Percentiles rank a stretch among this genome's conserved stretches.
Evolutionary conservation across 352 stramenopile genomes (phyloP).

Genomic region (Globisporangium nagaii): DNA sequence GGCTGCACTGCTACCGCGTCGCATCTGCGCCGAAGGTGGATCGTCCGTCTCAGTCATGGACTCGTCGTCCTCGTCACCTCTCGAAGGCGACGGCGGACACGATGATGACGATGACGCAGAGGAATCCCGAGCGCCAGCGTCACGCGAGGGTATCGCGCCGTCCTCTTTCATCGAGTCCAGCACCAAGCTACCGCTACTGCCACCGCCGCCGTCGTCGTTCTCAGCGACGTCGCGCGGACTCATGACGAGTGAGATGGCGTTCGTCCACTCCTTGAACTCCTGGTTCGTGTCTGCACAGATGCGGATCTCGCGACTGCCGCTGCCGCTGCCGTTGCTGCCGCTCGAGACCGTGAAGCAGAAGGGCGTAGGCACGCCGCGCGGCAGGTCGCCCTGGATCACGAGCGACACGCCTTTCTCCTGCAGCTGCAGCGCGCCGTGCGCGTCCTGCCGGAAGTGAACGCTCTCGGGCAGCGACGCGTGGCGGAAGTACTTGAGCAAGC

Average conservation of each 20-base stretch:
- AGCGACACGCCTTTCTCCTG: conserved; percentile 44
- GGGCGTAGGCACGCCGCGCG: conserved; percentile 58
- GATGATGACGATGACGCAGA: conserved; percentile 9
- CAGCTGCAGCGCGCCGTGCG: conserved; percentile 48
- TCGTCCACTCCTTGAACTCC: conserved; percentile 75
- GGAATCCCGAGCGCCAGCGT: neutral
- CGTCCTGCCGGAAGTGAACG: conserved; percentile 48
- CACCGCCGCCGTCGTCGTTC: neutral
- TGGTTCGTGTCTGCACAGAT: conserved; percentile 65
- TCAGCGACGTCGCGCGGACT: conserved; percentile 22
- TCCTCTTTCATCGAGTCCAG: neutral
- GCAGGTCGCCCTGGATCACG: conserved; percentile 68
- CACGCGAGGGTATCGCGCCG: neutral
- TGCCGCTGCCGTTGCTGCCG: conserved; percentile 24
- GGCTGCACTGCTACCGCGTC: neutral
- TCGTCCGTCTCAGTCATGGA: conserved; percentile 5
- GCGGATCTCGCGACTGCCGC: conserved; percentile 30
- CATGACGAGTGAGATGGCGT: conserved; percentile 62
- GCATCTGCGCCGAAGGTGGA: neutral
- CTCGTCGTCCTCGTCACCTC: conserved; percentile 6
- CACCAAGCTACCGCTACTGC: neutral
- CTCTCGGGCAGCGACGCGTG: conserved; percentile 49
- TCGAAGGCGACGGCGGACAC: conserved; percentile 7
- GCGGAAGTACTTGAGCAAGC: conserved; percentile 69
- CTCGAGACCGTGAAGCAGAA: conserved; percentile 72